Base-by-base conservation (phyloP, 2,329 filamentous ascomycete species). In the Penicillium sp. region DNA sequence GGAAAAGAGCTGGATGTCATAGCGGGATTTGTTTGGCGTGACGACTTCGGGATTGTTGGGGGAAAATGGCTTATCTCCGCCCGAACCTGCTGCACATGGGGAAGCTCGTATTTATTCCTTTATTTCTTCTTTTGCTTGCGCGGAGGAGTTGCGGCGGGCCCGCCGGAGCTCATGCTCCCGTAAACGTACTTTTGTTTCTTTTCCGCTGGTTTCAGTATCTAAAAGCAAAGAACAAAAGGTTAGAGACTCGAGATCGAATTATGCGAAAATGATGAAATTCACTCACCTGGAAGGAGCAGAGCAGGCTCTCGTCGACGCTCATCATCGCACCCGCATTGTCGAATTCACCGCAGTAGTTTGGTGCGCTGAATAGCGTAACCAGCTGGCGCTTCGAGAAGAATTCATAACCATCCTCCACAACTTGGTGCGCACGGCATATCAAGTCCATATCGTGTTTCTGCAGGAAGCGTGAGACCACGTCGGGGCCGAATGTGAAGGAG, bases 171-270 rank as follows among this genome's bases (percentile, higher is more conserved):
- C 75, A 86, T 80, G 77, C 81, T 80, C 77, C 79, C 80, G 78
- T 84, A 81, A 71, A 95, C 91, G 81, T 95, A 97, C 91, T 97
- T 97, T 89, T 96, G 92, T 86, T 98, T 98, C 86, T 98, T 98
- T 83, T 98, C 93, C 75, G 93, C 93, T 69, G 93, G 93, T 81
- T 97, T 98, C 79, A 98, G 81, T 71, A 98, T 97, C 89, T 95
- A 63, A 25, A 46, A 42, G 43, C 44, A 23, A 28, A 47, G n/a
- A 40, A 47, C n/a, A 40, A 45, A 42, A 31, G 18, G 18, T 37
- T 37, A 37, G 33, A 37, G 33, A 20, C 18, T 37, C 8, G 18
- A 4, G 20, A 23, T 23, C 12, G 18, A 18, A 37, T 1, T 4
- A 37, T 37, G 18, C 18, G 10, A 13, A 9, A 9, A 37, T 37